A percentile compares a stretch with the other conserved stretches of the same genome.
Conservation (phyloP, 2,329 filamentous ascomycete species). For the Nigrograna mackinnonii region DNA sequence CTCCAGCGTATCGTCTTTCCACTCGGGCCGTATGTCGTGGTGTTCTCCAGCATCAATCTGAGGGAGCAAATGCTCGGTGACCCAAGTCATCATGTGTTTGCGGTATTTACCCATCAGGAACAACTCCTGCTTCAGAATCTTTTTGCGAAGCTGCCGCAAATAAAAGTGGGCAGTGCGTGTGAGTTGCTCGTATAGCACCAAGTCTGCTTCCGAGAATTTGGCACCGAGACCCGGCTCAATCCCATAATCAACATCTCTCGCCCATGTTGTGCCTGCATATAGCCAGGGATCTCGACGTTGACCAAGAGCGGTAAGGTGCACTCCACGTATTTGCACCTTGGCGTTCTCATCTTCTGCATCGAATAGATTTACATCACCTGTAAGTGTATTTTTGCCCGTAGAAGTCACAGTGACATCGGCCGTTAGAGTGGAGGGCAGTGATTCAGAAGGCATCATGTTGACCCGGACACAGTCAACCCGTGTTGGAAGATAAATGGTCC, state of each 20-base stretch:
- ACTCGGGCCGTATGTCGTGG: not conserved
- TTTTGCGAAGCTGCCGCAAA: constrained; percentile 5
- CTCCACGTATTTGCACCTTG: constrained; percentile 5
- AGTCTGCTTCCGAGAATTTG: constrained; percentile 5
- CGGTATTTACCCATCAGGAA: constrained; percentile 5
- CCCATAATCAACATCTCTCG: constrained; percentile 5
- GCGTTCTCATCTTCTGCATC: constrained; percentile 3
- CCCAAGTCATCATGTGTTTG: constrained; percentile 5
- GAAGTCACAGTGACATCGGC: constrained; percentile 9
- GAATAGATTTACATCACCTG: constrained; percentile 7
- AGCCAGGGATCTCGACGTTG: constrained; percentile 6
- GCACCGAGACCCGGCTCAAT: constrained; percentile 8
- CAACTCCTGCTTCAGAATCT: constrained; percentile 7
- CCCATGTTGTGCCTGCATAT: constrained; percentile 11
- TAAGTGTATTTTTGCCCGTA: constrained; percentile 3
- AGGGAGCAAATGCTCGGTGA: constrained; percentile 1
- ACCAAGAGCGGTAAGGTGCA: constrained; percentile 4
- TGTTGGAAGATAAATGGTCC: constrained; percentile 8
- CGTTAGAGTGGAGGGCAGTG: constrained; percentile 3
- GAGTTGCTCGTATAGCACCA: constrained; percentile 7
- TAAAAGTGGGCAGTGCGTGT: constrained; percentile 8
- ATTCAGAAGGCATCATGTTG: constrained; percentile 2
- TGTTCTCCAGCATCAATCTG: constrained; percentile 2
- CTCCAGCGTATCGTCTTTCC: constrained; percentile 4
- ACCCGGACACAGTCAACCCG: constrained; percentile 3